These are phyloP conservation scores for Chytriomyces confervae DNA, from an alignment of 192 early-diverging fungal genomes.

Conservation along the genomic window DNA sequence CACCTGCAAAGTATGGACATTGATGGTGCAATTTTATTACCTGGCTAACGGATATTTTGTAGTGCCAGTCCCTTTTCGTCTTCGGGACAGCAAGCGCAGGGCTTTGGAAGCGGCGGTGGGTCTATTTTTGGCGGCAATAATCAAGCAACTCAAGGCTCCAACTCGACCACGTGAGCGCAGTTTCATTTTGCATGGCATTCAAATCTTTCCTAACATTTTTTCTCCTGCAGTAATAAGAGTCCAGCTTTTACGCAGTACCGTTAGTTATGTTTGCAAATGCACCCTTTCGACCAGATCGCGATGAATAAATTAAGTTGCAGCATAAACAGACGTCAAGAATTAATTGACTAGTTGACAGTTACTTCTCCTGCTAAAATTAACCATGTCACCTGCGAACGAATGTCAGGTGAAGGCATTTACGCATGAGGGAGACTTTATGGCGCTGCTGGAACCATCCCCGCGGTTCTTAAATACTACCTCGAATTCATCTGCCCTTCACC, in stretches of 20 bases:
- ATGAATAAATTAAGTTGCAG: too few species aligned
- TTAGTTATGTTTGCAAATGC: slow-evolving; percentile 4
- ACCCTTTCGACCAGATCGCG: too few species aligned
- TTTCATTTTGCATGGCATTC: not conserved
- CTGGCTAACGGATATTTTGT: not conserved
- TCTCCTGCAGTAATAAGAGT: not conserved
- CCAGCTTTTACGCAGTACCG: slow-evolving; percentile 25
- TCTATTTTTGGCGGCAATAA: slow-evolving; percentile 5
- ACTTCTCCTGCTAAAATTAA: too few species aligned
- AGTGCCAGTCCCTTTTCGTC: not conserved
- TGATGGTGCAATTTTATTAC: not conserved
- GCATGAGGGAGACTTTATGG: slow-evolving; percentile 61
- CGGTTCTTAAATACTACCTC: slow-evolving; percentile 93
- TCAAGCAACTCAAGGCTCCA: not conserved
- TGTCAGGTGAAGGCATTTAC: slow-evolving; percentile 26
- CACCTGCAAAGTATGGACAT: slow-evolving; percentile 13
- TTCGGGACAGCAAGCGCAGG: slow-evolving; percentile 6
- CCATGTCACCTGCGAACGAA: not conserved
- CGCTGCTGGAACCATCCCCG: slow-evolving; percentile 91
- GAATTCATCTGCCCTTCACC: slow-evolving; percentile 82
- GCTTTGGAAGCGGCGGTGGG: not conserved
- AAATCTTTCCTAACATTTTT: not conserved
- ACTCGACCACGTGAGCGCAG: not conserved
- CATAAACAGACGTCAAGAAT: too few species aligned
- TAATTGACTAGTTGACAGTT: too few species aligned